A percentile compares a stretch with the other conserved stretches of the same genome.
Conservation (phyloP, 345 rosid species). For the Citrus inodora region DNA sequence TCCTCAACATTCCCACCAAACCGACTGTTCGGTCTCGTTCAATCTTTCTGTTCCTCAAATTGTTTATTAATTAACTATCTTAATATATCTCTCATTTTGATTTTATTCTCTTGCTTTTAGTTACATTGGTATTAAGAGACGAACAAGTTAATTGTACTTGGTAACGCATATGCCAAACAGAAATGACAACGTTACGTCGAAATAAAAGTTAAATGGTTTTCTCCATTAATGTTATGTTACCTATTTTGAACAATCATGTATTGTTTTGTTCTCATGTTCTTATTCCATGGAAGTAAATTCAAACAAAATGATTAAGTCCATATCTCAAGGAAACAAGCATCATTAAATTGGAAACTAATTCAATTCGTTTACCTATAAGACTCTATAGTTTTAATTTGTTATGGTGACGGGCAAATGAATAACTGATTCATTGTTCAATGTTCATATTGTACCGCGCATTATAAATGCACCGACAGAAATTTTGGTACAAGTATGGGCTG, state of each 20-base stretch:
- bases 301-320: no score
- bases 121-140: neutral
- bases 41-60: no score
- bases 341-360: neutral
- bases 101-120: neutral
- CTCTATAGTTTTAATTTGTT: neutral
- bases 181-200: neutral
- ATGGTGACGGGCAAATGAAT: neutral
- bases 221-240: neutral
- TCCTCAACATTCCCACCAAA: slow-evolving; percentile 15
- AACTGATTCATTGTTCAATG: neutral
- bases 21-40: neutral
- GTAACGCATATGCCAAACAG: neutral
- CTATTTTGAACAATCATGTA: neutral
- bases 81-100: neutral
- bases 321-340: neutral
- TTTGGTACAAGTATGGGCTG: neutral
- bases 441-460: neutral
- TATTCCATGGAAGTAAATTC: no score
- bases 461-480: neutral
- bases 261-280: neutral
- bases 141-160: neutral
- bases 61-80: neutral
- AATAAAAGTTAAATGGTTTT: neutral
- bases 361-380: neutral